Base-by-base conservation (phyloP, 345 rosid species). In the Turritis glabra region DNA sequence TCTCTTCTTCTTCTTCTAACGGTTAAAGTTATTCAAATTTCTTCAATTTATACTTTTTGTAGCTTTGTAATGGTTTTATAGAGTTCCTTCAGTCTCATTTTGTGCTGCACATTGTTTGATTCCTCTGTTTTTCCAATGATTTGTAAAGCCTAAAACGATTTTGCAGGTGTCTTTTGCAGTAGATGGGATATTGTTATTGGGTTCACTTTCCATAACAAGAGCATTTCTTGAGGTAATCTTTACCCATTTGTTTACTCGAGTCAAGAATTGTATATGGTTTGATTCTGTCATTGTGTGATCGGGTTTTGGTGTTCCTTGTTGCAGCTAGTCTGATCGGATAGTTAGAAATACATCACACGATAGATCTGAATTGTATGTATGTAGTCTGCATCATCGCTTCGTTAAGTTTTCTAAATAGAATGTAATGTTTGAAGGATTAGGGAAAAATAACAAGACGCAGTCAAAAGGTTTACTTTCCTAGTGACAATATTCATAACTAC, bases 131-230 rank as follows among this genome's bases (percentile, higher is more conserved):
- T 46, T 3, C 3, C n/a, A n/a, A 46, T 46, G 23, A 18, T 18
- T 32, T 69, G n/a, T n/a, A n/a, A n/a, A n/a, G n/a, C n/a, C n/a
- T n/a, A n/a, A n/a, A n/a, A n/a, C n/a, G n/a, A n/a, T n/a, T n/a
- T n/a, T n/a, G 38, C 80, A 88, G 95, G 88, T 90, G 13, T 90
- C 86, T 23, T 92, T 90, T 87, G 93, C 87, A 21, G 95, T 90
- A 63, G 98, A 92, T 78, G 95, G 97, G 73, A 73, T 87, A 56
- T 84, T 93, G 75, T 67, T 90, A 17, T 72, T 93, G 71, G 87
- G 89, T 69, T 85, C 83, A 52, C 85, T 93, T 61, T 89, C 92
- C 19, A 82, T 87, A 47, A 69, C 82, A 32, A 88, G 81, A 78
- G 89, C 98, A 26, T 83, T 90, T 77, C 92, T 88, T 56, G 86